Base-by-base conservation (phyloP, 2,329 filamentous ascomycete species). In the Juglanconis sp. region DNA sequence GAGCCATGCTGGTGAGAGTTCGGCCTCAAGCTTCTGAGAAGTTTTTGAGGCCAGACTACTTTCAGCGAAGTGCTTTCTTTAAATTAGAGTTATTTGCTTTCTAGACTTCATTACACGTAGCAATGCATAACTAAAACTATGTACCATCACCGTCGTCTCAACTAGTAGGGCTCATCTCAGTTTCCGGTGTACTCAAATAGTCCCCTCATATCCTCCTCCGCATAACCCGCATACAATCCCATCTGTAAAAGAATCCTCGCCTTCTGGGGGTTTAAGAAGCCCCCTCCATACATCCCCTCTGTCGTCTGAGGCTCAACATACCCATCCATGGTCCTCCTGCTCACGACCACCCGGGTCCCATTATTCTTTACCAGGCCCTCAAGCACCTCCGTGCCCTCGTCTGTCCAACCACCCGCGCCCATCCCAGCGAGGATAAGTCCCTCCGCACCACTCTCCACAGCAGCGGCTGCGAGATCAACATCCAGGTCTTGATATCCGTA, bases 391-490 rank as follows among this genome's bases (percentile, higher is more conserved):
- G 66, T 64, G 15, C 77, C 79, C 1, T 66, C 66, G 0, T 69
- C 69, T 3, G 75, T 77, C 71, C 81, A 77, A 1, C 79, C 78
- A 5, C 83, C 83, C 2, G 81, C 81, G 1, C 83, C 83, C 40
- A 82, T 75, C 6, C 82, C 83, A 0, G 82, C 83, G 30, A 80
- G 79, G 1, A 86, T 80, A 9, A 87, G 74, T 1, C 84, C 84
- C 62, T 79, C 69, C 0, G 83, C 81, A 2, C 82, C 83, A 5
- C 71, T 73, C 1, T 71, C 72, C n/a, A 82, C 74, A 3, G 81
- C 78, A 0, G 78, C 76, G 32, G 75, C 70, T 47, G 83, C 77
- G 2, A 84, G 73, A 17, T 69, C 69, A 24, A 79, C 72, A 62
- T 79, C 74, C 66, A 83, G 79, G 59, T 79, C 81, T 65, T 86